Percentiles rank a stretch among this genome's conserved stretches.
These are phyloP conservation scores for Ensete glaucum DNA, from an alignment of 176 grass and related monocot genomes.

Conservation along the genomic window DNA sequence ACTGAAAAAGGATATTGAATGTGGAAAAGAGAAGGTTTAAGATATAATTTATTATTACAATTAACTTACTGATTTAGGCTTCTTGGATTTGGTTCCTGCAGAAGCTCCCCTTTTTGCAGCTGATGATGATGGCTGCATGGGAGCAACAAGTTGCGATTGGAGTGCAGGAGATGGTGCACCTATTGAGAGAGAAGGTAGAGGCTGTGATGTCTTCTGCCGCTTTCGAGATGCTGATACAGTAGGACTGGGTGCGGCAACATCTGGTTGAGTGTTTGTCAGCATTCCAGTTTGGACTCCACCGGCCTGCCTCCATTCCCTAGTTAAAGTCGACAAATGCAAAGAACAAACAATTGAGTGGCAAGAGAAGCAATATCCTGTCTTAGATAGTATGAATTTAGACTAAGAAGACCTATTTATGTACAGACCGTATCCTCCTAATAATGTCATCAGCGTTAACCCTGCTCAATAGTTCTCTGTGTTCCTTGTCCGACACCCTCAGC, in stretches of 20 bases:
- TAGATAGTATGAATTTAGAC: no score
- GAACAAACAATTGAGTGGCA: not conserved
- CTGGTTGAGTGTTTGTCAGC: not conserved
- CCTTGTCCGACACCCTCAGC: conserved; percentile 72
- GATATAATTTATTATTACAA: not conserved
- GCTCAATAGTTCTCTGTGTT: conserved; percentile 80
- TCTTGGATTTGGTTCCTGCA: conserved; percentile 52
- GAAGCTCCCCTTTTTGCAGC: conserved; percentile 45
- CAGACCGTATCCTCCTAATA: conserved; percentile 67
- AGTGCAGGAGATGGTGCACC: conserved; percentile 37
- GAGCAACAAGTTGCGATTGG: conserved; percentile 31
- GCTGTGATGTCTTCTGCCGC: conserved; percentile 37
- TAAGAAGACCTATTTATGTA: conserved; percentile 4
- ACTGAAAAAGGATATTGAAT: not conserved
- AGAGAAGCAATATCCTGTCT: not conserved
- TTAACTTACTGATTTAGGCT: conserved; percentile 52
- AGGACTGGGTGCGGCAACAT: no score
- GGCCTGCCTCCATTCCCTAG: conserved; percentile 54
- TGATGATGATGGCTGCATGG: conserved; percentile 24
- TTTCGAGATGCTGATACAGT: conserved; percentile 21
- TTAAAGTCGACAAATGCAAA: not conserved
- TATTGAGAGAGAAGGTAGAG: conserved; percentile 32
- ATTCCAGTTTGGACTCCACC: conserved; percentile 34
- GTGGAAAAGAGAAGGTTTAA: not conserved
- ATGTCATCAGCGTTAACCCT: conserved; percentile 64